A percentile compares a stretch with the other conserved stretches of the same genome.
phyloP scores from a whole-genome alignment of 257 asterid genomes.

The Solanum stenotomum region DNA sequence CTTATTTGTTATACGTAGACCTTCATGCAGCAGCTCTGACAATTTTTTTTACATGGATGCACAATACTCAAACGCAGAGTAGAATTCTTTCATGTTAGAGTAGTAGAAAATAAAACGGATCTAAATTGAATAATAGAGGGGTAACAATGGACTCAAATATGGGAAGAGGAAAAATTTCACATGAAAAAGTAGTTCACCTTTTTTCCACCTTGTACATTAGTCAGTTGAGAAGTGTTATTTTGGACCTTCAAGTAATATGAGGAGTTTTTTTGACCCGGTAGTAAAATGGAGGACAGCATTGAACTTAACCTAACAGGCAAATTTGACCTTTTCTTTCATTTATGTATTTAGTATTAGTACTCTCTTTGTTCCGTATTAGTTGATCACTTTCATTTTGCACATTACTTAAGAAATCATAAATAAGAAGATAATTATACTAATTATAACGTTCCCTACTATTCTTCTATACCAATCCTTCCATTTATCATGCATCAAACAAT shows the following conservation, averaged over 20 bases:
- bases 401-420: neutral
- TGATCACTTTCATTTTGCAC: too few relatives aligned
- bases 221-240: neutral
- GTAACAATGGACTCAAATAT: neutral
- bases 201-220: neutral
- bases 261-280: neutral
- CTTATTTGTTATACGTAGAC: neutral
- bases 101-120: neutral
- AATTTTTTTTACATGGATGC: neutral
- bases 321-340: neutral
- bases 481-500: neutral
- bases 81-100: neutral
- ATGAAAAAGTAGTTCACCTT: neutral
- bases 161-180: neutral
- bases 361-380: too few relatives aligned
- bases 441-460: neutral
- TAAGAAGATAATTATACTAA: too few relatives aligned
- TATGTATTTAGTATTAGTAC: neutral
- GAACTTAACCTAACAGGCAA: neutral
- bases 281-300: neutral
- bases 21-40: neutral
- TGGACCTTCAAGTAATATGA: neutral
- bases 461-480: neutral
- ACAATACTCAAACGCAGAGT: neutral
- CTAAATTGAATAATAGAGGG: neutral